Evolutionary conservation across 2,329 filamentous ascomycete genomes (phyloP), one percentile per base, ranked within the genome.

Genomic region (Calycina herbarum): DNA sequence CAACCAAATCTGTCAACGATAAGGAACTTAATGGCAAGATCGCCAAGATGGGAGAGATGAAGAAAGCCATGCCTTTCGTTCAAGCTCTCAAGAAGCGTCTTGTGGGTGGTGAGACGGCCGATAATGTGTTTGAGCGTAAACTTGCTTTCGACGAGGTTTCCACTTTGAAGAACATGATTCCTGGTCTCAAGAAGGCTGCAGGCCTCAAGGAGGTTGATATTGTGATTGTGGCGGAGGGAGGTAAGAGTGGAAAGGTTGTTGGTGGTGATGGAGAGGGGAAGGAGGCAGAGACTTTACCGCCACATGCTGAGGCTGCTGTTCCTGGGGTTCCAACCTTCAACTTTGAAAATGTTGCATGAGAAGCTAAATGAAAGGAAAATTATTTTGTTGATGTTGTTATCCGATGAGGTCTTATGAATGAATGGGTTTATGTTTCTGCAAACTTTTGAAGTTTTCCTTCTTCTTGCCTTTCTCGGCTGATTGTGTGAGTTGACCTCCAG

Each of bases 61-160:
- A 98, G 87, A 95, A 96, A 81, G 94, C 93, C 2, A 98, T 98
- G 94, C 95, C 95, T 0, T 98, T 97, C 75, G 89, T 97, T 60
- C 94, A 98, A 80, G 80, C 78, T 6, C 82, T 98, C 67, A 97
- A 97, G 89, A 91, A 86, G 78, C 87, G 92, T 62, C 85, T 99
- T 64, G 83, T 93, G 65, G 83, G 84, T 60, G 90, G 91, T 68
- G 87, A 94, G 79, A 80, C 82, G 15, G 81, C 86, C 1, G 82
- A 85, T 29, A 82, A 80, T 1, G 92, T 97, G 10, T 89, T 98
- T 74, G 88, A 94, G 76, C 86, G 93, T 70, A 92, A 94, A 79
- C 82, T 99, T 68, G 84, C 87, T 0, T 99, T 98, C 77, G 89
- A 97, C 73, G 95, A 99, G 82, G 82, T 88, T 59, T 83, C 85